Evolutionary conservation across 108 stramenopile genomes (phyloP).

Genomic region (Stephanodiscus triporus): DNA sequence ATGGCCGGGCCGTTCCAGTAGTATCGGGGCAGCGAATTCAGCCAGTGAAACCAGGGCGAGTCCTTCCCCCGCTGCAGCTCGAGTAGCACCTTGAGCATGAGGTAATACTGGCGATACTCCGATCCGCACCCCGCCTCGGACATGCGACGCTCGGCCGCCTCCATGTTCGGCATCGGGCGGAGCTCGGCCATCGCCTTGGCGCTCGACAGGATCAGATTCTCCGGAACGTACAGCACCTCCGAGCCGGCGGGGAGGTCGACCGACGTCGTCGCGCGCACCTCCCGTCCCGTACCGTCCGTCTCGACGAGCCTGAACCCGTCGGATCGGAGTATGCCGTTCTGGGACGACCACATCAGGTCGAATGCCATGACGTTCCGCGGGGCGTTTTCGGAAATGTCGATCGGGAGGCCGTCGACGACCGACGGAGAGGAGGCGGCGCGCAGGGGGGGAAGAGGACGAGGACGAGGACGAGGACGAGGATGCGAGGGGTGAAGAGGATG

Average conservation of each 20-base stretch:
- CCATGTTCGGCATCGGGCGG: conserved; percentile 21
- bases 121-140: background rate
- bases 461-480: background rate
- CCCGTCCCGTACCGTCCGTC: conserved; percentile 12
- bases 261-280: conserved; percentile 37
- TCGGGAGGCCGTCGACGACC: background rate
- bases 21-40: conserved; percentile 53
- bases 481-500: too few species aligned
- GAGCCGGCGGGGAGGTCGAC: conserved; percentile 44
- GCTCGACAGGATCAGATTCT: conserved; percentile 45
- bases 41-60: conserved; percentile 54
- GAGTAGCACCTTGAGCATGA: conserved; percentile 46
- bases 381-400: conserved; percentile 1
- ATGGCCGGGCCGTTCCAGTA: conserved; percentile 51
- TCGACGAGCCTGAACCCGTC: conserved; percentile 11
- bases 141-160: conserved; percentile 18
- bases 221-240: conserved; percentile 51
- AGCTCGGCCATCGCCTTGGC: conserved; percentile 48
- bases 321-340: conserved; percentile 1
- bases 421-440: background rate
- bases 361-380: background rate
- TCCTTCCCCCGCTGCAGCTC: conserved; percentile 56
- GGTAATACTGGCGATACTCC: conserved; percentile 32
- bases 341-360: background rate
- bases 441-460: background rate